phyloP scores from a whole-genome alignment of 2,329 filamentous ascomycete genomes.

The Mycosphaerella sp. region DNA sequence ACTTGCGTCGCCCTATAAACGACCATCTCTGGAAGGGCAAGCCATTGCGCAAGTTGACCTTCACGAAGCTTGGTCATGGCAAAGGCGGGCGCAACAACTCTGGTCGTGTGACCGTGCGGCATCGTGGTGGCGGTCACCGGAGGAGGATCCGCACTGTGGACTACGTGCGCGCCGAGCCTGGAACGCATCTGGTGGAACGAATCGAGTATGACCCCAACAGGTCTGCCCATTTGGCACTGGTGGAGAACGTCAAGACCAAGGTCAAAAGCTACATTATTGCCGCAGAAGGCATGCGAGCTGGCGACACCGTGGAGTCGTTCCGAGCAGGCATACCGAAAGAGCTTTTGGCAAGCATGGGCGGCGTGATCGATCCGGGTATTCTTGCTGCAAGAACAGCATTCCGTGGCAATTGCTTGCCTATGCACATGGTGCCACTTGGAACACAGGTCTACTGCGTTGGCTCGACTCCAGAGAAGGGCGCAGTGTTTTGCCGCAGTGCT shows the following conservation, averaged over 20 bases:
- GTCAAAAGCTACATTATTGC: conserved; percentile 87
- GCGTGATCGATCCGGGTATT: conserved; percentile 87
- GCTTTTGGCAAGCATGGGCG: conserved; percentile 85
- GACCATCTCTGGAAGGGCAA: conserved; percentile 95
- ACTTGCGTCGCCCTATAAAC: conserved; percentile 87
- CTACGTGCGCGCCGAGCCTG: conserved; percentile 70
- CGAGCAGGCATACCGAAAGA: conserved; percentile 80
- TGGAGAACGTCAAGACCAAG: conserved; percentile 67
- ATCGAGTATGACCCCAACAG: conserved; percentile 95
- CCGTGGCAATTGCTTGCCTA: conserved; percentile 86
- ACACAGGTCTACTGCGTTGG: conserved; percentile 89
- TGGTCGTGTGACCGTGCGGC: conserved; percentile 79
- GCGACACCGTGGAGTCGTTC: conserved; percentile 89
- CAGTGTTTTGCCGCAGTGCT: conserved; percentile 89
- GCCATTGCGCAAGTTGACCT: conserved; percentile 74
- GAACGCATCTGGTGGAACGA: conserved; percentile 80
- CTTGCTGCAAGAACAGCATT: conserved; percentile 90
- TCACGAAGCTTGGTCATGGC: conserved; percentile 83
- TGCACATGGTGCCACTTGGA: conserved; percentile 95
- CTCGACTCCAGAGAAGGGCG: conserved; percentile 61
- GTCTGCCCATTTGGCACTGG: conserved; percentile 83
- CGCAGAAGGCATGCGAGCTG: conserved; percentile 86
- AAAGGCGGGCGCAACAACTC: conserved; percentile 89
- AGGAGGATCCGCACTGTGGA: conserved; percentile 87
- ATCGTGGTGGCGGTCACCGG: conserved; percentile 88